Evolutionary conservation across 2,329 filamentous ascomycete species (phyloP).

Genomic region (Aspergillus tanneri): DNA sequence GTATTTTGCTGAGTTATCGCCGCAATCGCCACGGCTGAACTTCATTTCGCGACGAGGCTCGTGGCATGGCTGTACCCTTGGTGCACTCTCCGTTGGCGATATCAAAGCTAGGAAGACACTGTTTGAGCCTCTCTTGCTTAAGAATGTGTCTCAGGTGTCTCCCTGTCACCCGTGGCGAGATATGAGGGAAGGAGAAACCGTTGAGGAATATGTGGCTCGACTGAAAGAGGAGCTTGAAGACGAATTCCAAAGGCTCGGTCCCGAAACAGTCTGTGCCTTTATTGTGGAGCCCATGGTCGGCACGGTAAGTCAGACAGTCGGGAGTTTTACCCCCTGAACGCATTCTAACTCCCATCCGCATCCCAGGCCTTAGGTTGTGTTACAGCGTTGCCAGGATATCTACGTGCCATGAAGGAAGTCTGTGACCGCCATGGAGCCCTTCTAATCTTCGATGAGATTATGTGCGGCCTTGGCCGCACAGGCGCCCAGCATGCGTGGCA

Average conservation of each 20-base stretch:
- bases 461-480: too few species aligned
- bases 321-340: too few species aligned
- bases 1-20: conserved; percentile 57
- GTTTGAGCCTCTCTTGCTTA: conserved; percentile 58
- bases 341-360: background rate
- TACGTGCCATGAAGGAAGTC: conserved; percentile 61
- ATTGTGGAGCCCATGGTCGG: conserved; percentile 70
- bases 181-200: conserved; percentile 49
- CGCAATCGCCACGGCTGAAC: conserved; percentile 53
- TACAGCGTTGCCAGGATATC: conserved; percentile 62
- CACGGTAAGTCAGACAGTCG: conserved; percentile 43
- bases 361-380: conserved; percentile 60
- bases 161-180: conserved; percentile 64
- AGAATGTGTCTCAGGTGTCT: conserved; percentile 58
- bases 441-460: too few species aligned
- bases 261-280: conserved; percentile 66
- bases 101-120: conserved; percentile 58
- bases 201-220: conserved; percentile 57
- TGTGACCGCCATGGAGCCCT: conserved; percentile 68
- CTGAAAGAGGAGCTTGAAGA: conserved; percentile 63
- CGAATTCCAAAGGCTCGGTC: conserved; percentile 62
- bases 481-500: too few species aligned
- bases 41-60: conserved; percentile 64
- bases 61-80: conserved; percentile 70
- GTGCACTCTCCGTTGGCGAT: conserved; percentile 64